These are phyloP conservation scores for Backusella morwellensis DNA, from an alignment of 192 early-diverging fungal genomes.

Conservation along the genomic window DNA sequence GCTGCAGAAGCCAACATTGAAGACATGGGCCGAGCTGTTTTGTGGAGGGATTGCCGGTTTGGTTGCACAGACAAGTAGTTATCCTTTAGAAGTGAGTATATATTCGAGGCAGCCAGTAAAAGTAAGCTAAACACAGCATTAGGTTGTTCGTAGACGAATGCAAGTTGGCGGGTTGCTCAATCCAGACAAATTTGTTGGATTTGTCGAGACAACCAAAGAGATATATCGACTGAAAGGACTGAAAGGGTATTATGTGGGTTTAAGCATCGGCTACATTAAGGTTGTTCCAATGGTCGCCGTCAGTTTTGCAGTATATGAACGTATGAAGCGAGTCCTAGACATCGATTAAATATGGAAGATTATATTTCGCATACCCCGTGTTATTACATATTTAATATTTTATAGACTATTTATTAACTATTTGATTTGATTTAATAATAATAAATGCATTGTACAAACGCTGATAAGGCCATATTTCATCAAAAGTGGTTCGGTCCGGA, in stretches of 20 bases:
- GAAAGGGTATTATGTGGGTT: slow-evolving; percentile 91
- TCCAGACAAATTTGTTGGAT: slow-evolving; percentile 47
- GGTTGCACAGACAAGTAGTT: slow-evolving; percentile 84
- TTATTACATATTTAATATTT: no score
- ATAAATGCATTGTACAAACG: no score
- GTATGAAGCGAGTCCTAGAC: slow-evolving; percentile 61
- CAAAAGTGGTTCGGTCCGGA: no score
- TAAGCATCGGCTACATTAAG: slow-evolving; percentile 96
- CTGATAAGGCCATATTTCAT: no score
- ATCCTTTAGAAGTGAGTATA: slow-evolving; percentile 75
- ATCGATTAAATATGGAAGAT: slow-evolving; percentile 37
- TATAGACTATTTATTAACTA: no score
- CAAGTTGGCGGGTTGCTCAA: slow-evolving; percentile 71
- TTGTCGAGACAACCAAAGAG: slow-evolving; percentile 53
- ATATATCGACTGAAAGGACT: slow-evolving; percentile 71
- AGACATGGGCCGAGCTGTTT: slow-evolving; percentile 72
- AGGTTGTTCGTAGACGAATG: slow-evolving; percentile 80
- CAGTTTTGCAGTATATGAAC: slow-evolving; percentile 86
- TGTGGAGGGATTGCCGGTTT: slow-evolving; percentile 85
- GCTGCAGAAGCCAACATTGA: slow-evolving; percentile 47
- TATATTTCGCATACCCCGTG: no score
- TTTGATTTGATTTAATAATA: no score
- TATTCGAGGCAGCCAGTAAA: neutral
- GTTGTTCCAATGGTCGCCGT: slow-evolving; percentile 92
- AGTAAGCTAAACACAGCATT: neutral